phyloP scores from a whole-genome alignment of 1,284 basidiomycete species.

The Schizophyllum amplum region DNA sequence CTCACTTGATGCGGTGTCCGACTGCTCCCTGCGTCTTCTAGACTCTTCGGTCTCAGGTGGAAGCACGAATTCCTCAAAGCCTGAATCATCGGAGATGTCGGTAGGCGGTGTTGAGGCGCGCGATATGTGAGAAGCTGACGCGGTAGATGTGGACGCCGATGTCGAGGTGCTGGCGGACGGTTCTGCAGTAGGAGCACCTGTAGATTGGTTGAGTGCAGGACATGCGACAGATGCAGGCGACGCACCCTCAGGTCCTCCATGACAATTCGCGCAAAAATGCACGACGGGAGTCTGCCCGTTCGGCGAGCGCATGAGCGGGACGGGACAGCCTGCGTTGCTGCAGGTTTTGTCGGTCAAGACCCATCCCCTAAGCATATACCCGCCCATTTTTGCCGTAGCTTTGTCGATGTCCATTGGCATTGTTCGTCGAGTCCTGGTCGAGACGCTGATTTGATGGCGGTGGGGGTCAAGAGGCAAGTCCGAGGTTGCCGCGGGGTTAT shows the following conservation, averaged over 20 bases:
- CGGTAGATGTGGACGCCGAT: slow-evolving; percentile 27
- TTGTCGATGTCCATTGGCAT: slow-evolving; percentile 30
- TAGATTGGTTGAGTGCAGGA: background rate
- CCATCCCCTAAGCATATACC: slow-evolving; percentile 75
- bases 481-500: background rate
- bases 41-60: slow-evolving; percentile 57
- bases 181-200: background rate
- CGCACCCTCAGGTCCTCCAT: slow-evolving; percentile 28
- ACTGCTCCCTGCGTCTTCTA: slow-evolving; percentile 64
- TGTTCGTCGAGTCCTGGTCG: slow-evolving; percentile 12
- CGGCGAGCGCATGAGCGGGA: slow-evolving; percentile 65
- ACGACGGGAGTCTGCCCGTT: slow-evolving; percentile 34
- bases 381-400: slow-evolving; percentile 52
- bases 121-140: slow-evolving; percentile 33
- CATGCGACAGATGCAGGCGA: background rate
- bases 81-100: slow-evolving; percentile 49
- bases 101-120: slow-evolving; percentile 67
- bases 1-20: slow-evolving; percentile 68
- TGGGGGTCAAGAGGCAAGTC: background rate
- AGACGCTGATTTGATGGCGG: background rate
- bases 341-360: slow-evolving; percentile 64
- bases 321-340: slow-evolving; percentile 42
- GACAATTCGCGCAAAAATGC: slow-evolving; percentile 59
- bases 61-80: slow-evolving; percentile 53
- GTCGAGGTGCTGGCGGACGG: slow-evolving; percentile 30